Base-by-base conservation (phyloP, 495 filamentous ascomycete species). In the Rusavskia elegans region DNA sequence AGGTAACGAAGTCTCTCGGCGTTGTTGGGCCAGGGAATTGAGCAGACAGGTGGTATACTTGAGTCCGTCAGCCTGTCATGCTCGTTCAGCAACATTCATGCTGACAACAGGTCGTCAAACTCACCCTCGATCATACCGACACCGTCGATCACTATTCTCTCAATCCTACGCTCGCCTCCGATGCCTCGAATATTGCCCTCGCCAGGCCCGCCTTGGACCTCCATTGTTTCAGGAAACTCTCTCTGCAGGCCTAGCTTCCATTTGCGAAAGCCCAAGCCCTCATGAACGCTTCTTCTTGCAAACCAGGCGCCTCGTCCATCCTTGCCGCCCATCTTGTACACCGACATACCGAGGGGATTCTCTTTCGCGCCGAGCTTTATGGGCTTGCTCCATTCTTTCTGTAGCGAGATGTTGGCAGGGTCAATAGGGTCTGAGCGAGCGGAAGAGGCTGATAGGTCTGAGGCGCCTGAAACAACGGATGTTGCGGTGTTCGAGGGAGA, bases 261-360 rank as follows among this genome's bases (percentile, higher is more conserved):
- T 60, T 77, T 82, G 13, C 69, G 65, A 62, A 93, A 97, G 0
- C 78, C 68, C 20, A 92, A 61, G 0, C 82, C 81, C 56, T 82
- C 77, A 54, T 96, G 89, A 16, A 96, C 72, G 58, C 86, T 94
- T 27, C 87, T 72, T 51, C 92, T 67, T 10, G 85, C 87, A 66
- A 96, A 97, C 90, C 90, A 97, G 3, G 79, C 72, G 0, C 90
- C 92, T 45, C 82, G 82, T 2, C 88, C 83, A 60, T 96, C 92
- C 52, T 82, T 79, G 0, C 82, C 79, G 0, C 70, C 63, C 25
- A 92, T 69, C 62, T 93, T 96, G 67, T 88, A 95, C 13, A 96
- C 77, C 21, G 72, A 68, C 17, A 96, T 77, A 0, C 75, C 80
- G 11, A 87, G 68, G 6, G 86, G 87, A 58, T 92, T 94, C 7